These are phyloP conservation scores for Alnus rubra DNA, from an alignment of 306 rosid species.

Conservation along the genomic window DNA sequence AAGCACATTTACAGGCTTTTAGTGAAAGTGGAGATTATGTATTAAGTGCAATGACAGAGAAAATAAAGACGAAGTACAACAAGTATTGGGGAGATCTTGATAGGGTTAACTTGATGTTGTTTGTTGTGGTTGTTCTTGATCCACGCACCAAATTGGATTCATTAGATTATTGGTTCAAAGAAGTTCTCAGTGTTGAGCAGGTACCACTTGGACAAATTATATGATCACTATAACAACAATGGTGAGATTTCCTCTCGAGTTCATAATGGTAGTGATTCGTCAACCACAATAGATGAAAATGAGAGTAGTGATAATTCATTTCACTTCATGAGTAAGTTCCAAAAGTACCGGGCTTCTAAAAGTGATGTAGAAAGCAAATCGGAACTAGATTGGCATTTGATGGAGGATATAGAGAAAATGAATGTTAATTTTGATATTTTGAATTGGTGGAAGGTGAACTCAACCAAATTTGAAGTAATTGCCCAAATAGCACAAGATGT, in stretches of 20 bases:
- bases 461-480: no score
- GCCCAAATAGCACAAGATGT: no score
- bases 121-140: not conserved
- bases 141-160: not conserved
- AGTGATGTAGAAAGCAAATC: no score
- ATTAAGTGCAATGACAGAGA: not conserved
- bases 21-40: not conserved
- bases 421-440: no score
- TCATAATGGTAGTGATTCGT: no score
- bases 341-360: no score
- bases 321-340: no score
- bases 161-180: not conserved
- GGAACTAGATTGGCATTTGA: no score
- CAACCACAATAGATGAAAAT: no score
- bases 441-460: no score
- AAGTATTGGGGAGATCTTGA: not conserved
- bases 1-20: not conserved
- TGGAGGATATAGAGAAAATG: no score
- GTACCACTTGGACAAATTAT: not conserved
- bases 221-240: not conserved
- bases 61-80: constrained; percentile 10
- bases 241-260: not conserved
- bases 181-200: not conserved
- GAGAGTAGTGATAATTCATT: no score
- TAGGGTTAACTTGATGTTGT: not conserved